Conservation (phyloP, 371 early-diverging fungal genomes). For the Mortierella sp. region DNA sequence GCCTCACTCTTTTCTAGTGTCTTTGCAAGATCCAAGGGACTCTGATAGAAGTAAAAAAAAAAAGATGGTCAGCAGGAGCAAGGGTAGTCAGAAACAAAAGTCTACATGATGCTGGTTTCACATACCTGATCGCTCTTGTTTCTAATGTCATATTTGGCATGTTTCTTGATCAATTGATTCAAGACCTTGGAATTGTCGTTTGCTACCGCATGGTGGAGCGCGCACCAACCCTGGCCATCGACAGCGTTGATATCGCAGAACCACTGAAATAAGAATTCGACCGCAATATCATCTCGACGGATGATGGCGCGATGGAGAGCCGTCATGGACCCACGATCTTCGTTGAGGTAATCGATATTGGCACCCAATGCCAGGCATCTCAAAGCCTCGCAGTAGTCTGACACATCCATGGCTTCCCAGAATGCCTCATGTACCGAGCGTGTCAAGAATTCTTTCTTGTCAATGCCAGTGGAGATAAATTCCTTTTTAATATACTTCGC, state of each 20-base stretch:
- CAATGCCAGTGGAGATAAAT: slow-evolving; percentile 60
- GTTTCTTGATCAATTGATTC: slow-evolving; percentile 72
- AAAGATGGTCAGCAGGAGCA: background rate
- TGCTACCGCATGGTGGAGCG: slow-evolving; percentile 84
- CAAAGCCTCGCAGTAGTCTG: slow-evolving; percentile 71
- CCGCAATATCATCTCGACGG: slow-evolving; percentile 65
- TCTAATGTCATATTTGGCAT: slow-evolving; percentile 75
- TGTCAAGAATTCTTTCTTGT: slow-evolving; percentile 48
- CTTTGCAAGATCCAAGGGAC: slow-evolving; percentile 79
- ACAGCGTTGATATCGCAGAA: slow-evolving; percentile 71
- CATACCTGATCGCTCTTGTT: slow-evolving; percentile 68
- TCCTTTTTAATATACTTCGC: slow-evolving; percentile 83
- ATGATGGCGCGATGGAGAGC: slow-evolving; percentile 76
- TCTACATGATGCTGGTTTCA: background rate
- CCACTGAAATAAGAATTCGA: slow-evolving; percentile 82
- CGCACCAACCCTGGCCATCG: slow-evolving; percentile 78
- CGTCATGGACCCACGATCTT: slow-evolving; percentile 62
- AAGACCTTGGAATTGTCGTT: slow-evolving; percentile 75
- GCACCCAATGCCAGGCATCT: slow-evolving; percentile 80
- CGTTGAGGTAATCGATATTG: slow-evolving; percentile 75
- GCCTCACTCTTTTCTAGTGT: slow-evolving; percentile 53
- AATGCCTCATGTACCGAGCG: slow-evolving; percentile 61
- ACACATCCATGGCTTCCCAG: slow-evolving; percentile 68
- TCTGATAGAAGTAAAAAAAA: slow-evolving; percentile 40
- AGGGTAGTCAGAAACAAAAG: background rate